phyloP scores from a whole-genome alignment of 805 yeast species.

The Cyberlindnera petersonii region DNA sequence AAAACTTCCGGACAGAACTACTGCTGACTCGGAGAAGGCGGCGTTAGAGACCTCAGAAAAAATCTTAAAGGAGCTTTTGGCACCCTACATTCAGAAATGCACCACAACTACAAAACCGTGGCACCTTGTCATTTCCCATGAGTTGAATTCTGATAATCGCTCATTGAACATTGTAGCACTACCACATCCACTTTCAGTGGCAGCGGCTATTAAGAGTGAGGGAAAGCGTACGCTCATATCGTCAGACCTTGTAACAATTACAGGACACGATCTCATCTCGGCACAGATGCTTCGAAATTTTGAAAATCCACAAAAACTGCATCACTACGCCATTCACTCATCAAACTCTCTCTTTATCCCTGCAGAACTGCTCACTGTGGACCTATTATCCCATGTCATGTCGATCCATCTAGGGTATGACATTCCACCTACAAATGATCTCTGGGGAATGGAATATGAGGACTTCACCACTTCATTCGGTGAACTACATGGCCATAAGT shows the following conservation, averaged over 20 bases:
- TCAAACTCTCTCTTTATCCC: constrained; percentile 7
- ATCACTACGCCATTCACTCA: background rate
- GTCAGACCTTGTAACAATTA: constrained; percentile 4
- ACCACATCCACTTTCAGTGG: constrained; percentile 20
- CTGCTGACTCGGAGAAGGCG: constrained; percentile 7
- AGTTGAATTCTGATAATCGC: background rate
- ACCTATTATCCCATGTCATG: constrained; percentile 7
- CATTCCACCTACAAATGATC: constrained; percentile 7
- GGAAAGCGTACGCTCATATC: constrained; percentile 10
- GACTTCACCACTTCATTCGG: constrained; percentile 14
- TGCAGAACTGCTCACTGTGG: constrained; percentile 13
- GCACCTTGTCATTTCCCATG: constrained; percentile 8
- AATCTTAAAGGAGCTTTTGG: constrained; percentile 8
- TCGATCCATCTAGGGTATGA: constrained; percentile 13
- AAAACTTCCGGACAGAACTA: constrained; percentile 7
- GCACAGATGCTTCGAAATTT: background rate
- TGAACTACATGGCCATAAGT: constrained; percentile 9
- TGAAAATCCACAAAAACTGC: constrained; percentile 1
- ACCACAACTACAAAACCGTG: constrained; percentile 1
- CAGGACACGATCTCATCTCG: constrained; percentile 6
- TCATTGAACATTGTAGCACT: constrained; percentile 14
- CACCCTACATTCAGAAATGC: constrained; percentile 3
- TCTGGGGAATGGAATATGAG: constrained; percentile 9
- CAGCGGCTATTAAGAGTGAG: constrained; percentile 13
- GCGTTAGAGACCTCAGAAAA: constrained; percentile 3